phyloP scores from a whole-genome alignment of 2,329 filamentous ascomycete genomes.

The Arthrobotrys conoides region DNA sequence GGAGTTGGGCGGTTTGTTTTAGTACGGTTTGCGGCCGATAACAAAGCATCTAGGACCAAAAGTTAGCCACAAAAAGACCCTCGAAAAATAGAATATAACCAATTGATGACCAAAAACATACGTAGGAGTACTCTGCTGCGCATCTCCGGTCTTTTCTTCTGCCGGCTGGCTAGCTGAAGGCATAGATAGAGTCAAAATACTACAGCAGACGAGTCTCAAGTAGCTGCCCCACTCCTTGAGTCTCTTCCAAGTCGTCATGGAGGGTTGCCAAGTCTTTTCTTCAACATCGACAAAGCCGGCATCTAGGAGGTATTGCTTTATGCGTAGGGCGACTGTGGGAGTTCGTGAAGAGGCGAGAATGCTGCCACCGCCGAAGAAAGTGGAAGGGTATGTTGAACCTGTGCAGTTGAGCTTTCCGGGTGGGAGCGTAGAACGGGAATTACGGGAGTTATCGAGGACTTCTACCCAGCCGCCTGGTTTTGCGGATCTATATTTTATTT shows the following conservation, averaged over 20 bases:
- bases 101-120: constrained; percentile 11
- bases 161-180: constrained; percentile 42
- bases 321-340: constrained; percentile 62
- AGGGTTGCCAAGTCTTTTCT: constrained; percentile 63
- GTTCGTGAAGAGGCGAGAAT: constrained; percentile 56
- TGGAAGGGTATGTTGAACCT: constrained; percentile 58
- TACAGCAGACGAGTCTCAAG: constrained; percentile 59
- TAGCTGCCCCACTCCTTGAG: constrained; percentile 63
- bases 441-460: constrained; percentile 63
- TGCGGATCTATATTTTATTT: constrained; percentile 62
- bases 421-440: constrained; percentile 49
- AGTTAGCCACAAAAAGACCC: constrained; percentile 20
- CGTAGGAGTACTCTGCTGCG: constrained; percentile 44
- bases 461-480: constrained; percentile 64
- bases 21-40: constrained; percentile 57
- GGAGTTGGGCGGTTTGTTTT: background rate
- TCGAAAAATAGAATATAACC: background rate
- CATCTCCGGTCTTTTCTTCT: constrained; percentile 39
- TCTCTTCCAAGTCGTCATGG: constrained; percentile 62
- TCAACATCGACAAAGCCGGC: constrained; percentile 64
- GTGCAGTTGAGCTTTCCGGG: constrained; percentile 59
- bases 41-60: constrained; percentile 43
- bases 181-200: constrained; percentile 52
- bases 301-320: constrained; percentile 63
- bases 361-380: constrained; percentile 59